Conservation (phyloP, 495 filamentous ascomycete species). For the Antarctomyces pellizariae region DNA sequence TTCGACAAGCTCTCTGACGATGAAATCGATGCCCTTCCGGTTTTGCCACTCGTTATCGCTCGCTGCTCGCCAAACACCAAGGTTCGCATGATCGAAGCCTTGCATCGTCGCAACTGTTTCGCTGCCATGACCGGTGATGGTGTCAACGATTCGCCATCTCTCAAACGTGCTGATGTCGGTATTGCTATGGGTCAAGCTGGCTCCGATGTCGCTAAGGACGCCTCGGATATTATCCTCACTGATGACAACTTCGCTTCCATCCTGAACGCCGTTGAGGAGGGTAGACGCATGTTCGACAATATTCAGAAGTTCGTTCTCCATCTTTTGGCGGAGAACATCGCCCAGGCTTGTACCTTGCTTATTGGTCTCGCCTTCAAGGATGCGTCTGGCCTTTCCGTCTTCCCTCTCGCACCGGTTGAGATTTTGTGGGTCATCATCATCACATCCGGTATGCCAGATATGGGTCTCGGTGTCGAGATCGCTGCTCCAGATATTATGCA, state of each 20-base stretch:
- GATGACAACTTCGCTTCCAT: slow-evolving; percentile 63
- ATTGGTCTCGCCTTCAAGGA: slow-evolving; percentile 56
- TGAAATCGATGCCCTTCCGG: slow-evolving; percentile 34
- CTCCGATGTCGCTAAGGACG: slow-evolving; percentile 55
- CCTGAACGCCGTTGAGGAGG: slow-evolving; percentile 48
- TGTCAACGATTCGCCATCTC: slow-evolving; percentile 56
- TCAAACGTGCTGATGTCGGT: slow-evolving; percentile 51
- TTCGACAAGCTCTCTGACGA: slow-evolving; percentile 37
- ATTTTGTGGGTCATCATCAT: slow-evolving; percentile 65
- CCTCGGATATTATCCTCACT: slow-evolving; percentile 53
- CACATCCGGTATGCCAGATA: slow-evolving; percentile 47
- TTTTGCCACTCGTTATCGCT: slow-evolving; percentile 43
- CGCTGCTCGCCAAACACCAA: slow-evolving; percentile 47
- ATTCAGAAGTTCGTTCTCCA: slow-evolving; percentile 61
- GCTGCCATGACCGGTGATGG: slow-evolving; percentile 58
- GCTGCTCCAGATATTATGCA: slow-evolving; percentile 43
- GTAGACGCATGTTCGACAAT: slow-evolving; percentile 50
- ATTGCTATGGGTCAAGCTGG: slow-evolving; percentile 59
- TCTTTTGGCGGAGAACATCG: slow-evolving; percentile 49
- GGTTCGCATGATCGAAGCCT: slow-evolving; percentile 45
- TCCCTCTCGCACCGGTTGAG: slow-evolving; percentile 47
- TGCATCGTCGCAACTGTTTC: slow-evolving; percentile 39
- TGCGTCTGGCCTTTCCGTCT: slow-evolving; percentile 33
- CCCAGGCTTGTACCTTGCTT: slow-evolving; percentile 41
- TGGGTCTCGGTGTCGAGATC: slow-evolving; percentile 48